A percentile compares a stretch with the other conserved stretches of the same genome.
phyloP scores from a whole-genome alignment of 352 stramenopile species.

The Pythium sp. region DNA sequence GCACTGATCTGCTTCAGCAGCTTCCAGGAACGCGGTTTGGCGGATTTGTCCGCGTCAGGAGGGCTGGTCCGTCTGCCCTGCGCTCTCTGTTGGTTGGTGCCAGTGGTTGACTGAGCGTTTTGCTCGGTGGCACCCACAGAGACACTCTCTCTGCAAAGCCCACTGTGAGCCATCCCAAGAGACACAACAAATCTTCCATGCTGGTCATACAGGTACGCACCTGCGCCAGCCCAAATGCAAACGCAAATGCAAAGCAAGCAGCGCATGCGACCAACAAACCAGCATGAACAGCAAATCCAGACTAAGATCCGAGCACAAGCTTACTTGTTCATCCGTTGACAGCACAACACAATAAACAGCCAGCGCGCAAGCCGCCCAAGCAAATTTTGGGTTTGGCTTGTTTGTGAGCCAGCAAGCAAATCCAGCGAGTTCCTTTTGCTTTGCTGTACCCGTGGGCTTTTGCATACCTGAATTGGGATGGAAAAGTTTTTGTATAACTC shows the following conservation, averaged over 20 bases:
- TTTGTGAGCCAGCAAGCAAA: neutral
- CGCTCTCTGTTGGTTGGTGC: neutral
- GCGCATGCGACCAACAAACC: neutral
- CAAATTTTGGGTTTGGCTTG: neutral
- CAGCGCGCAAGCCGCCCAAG: neutral
- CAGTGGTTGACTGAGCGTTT: neutral
- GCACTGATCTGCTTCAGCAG: neutral
- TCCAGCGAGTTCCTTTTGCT: neutral
- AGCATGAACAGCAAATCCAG: neutral
- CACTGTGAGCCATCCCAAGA: constrained; percentile 1
- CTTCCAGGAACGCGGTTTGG: constrained; percentile 4
- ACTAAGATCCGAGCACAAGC: neutral
- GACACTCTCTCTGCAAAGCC: neutral
- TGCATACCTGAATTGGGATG: too few relatives aligned
- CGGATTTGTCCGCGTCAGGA: neutral
- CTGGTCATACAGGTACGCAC: neutral
- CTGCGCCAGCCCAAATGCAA: neutral
- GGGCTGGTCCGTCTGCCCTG: constrained; percentile 2
- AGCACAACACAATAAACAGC: neutral
- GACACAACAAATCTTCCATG: neutral
- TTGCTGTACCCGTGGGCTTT: neutral
- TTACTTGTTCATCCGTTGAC: neutral
- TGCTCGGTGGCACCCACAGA: neutral
- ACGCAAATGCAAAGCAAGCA: neutral
- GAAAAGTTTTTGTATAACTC: too few relatives aligned